A percentile compares a stretch with the other conserved stretches of the same genome.
Evolutionary conservation across 805 yeast species (phyloP).

Genomic region (Yamadazyma ubonensis): DNA sequence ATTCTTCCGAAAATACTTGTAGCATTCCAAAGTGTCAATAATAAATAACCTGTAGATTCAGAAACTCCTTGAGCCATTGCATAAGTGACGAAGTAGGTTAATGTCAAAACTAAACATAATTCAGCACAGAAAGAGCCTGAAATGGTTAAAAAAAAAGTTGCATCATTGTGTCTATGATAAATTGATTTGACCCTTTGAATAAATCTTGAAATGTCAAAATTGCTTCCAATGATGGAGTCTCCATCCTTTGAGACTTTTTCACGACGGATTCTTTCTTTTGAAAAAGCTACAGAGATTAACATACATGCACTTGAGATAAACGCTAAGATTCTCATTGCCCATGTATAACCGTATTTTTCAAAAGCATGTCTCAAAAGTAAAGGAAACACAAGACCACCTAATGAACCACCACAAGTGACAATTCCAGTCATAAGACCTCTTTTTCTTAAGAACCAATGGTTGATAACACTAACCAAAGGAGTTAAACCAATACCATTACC

Average conservation of each 20-base stretch:
- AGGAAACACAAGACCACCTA: conserved; percentile 66
- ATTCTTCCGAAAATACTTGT: conserved; percentile 52
- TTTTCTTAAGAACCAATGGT: conserved; percentile 62
- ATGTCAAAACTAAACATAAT: conserved; percentile 49
- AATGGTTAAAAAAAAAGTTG: conserved; percentile 25
- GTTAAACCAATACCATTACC: conserved; percentile 61
- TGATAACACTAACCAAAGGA: conserved; percentile 59
- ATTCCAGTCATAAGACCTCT: conserved; percentile 59
- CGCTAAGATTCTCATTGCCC: conserved; percentile 55
- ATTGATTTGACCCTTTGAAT: neutral
- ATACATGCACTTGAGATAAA: conserved; percentile 28
- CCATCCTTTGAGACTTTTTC: conserved; percentile 2
- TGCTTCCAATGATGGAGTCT: neutral
- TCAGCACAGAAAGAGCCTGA: conserved; percentile 45
- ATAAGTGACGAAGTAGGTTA: conserved; percentile 58
- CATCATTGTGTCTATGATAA: conserved; percentile 12
- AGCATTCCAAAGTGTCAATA: conserved; percentile 48
- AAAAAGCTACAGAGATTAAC: conserved; percentile 23
- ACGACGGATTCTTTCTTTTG: conserved; percentile 26
- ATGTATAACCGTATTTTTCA: conserved; percentile 49
- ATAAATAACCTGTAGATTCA: conserved; percentile 41
- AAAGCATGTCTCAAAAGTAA: conserved; percentile 49
- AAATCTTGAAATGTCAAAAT: neutral
- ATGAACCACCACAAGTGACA: conserved; percentile 65
- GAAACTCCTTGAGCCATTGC: conserved; percentile 50